Evolutionary conservation across 306 rosid genomes (phyloP), one percentile per base, ranked within the genome.

Genomic region (Begonia fuchsioides): DNA sequence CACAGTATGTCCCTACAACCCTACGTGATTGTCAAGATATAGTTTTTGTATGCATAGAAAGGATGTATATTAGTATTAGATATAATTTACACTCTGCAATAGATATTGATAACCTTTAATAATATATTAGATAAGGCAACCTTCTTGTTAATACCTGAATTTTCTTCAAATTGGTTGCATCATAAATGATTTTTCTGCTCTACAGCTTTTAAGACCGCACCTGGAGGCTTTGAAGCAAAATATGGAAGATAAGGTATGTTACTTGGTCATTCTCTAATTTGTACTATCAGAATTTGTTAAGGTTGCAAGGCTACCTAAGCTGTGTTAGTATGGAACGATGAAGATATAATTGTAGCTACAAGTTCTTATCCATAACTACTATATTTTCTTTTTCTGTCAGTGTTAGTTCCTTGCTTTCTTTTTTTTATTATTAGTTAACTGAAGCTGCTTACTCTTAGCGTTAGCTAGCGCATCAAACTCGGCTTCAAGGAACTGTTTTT

Each of bases 131-230:
- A 26, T 26, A 26, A 26, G 35, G 35, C 3, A 26, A 40, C 15
- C 32, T 11, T 56, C 35, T 47, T 40, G n/a, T 26, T 41, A 41
- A 41, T 41, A 10, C 14, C n/a, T 41, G 45, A 10, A 3, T n/a
- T 41, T 41, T 41, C 45, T 41, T 10, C 45, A 10, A 10, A 20
- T 39, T 51, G 53, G 52, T 15, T 39, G 14, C 51, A 17, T 61
- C 50, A 18, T 50, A 55, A 38, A 39, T 39, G 46, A 20, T 59
- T 53, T 47, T 10, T 38, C 13, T 64, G 49, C 56, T 64, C 50
- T 65, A 67, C 81, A 86, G 96, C 48, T 74, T 48, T 52, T 79
- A 73, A 82, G 77, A 67, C 92, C 92, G 11, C 83, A 40, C 50
- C 53, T 86, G 57, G 83, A 74, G 56, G 76, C 67, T 38, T 52